These are phyloP conservation scores for Scheffersomyces lignicola DNA, from an alignment of 1,139 yeast genomes.

Conservation along the genomic window DNA sequence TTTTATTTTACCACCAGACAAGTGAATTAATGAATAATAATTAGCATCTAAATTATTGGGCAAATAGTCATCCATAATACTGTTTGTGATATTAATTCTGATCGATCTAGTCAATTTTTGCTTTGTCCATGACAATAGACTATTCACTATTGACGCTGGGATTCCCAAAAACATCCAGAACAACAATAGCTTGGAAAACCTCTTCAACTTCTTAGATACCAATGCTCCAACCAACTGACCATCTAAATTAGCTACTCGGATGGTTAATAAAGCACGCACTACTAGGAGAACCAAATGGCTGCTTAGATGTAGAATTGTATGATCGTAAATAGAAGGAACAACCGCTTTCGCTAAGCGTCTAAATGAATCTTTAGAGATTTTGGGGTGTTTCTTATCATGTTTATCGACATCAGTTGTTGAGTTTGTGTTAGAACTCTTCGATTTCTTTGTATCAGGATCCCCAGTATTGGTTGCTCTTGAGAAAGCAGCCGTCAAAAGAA, in stretches of 20 bases:
- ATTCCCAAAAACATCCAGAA: constrained; percentile 85
- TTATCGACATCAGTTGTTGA: constrained; percentile 9
- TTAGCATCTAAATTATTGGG: constrained; percentile 58
- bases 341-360: constrained; percentile 35
- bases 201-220: constrained; percentile 66
- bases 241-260: constrained; percentile 84
- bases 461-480: constrained; percentile 43
- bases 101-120: constrained; percentile 65
- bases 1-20: constrained; percentile 54
- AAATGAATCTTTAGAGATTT: constrained; percentile 36
- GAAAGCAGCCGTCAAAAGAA: constrained; percentile 47
- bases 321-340: constrained; percentile 34
- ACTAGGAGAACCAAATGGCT: constrained; percentile 65
- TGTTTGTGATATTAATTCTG: constrained; percentile 63
- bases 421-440: constrained; percentile 3
- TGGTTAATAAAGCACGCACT: constrained; percentile 69
- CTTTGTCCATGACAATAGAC: constrained; percentile 71
- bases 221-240: constrained; percentile 83
- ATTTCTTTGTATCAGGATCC: constrained; percentile 5
- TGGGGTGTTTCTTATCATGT: constrained; percentile 23
- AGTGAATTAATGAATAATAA: constrained; percentile 50
- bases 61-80: constrained; percentile 65
- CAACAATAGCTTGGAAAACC: constrained; percentile 62
- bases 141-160: constrained; percentile 82
- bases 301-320: constrained; percentile 42